Evolutionary conservation across 805 yeast species (phyloP).

Genomic region (Candida pseudoglaebosa): DNA sequence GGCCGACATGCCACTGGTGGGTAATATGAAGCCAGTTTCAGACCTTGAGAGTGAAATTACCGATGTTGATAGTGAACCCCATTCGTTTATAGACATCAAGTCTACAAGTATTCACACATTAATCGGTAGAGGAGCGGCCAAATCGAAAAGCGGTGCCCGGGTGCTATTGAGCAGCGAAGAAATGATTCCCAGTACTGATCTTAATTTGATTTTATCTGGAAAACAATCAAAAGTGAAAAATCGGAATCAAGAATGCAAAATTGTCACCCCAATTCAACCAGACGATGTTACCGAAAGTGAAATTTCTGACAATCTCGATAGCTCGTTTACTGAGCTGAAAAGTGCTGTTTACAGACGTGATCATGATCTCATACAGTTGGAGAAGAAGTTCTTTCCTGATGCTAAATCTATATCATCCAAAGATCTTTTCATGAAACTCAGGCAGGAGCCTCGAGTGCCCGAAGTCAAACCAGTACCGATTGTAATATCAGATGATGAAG

Average conservation of each 20-base stretch:
- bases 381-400: conserved; percentile 11
- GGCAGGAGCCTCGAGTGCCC: background rate
- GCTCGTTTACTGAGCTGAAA: conserved; percentile 11
- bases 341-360: conserved; percentile 14
- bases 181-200: no score
- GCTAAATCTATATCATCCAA: conserved; percentile 3
- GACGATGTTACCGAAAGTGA: conserved; percentile 5
- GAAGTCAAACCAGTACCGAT: conserved; percentile 1
- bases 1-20: background rate
- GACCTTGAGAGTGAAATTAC: conserved; percentile 10
- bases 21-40: background rate
- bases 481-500: conserved; percentile 6
- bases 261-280: background rate
- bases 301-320: conserved; percentile 8
- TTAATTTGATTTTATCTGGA: background rate
- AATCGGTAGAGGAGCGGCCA: background rate
- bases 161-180: no score
- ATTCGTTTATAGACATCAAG: conserved; percentile 1
- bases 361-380: conserved; percentile 19
- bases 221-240: background rate
- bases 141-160: no score
- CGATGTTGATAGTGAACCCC: conserved; percentile 8
- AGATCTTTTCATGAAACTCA: conserved; percentile 2
- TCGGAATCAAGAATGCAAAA: background rate
- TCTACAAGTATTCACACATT: background rate